A percentile compares a stretch with the other conserved stretches of the same genome.
These are phyloP conservation scores for Arabis alpina DNA, from an alignment of 345 rosid species.

Conservation along the genomic window DNA sequence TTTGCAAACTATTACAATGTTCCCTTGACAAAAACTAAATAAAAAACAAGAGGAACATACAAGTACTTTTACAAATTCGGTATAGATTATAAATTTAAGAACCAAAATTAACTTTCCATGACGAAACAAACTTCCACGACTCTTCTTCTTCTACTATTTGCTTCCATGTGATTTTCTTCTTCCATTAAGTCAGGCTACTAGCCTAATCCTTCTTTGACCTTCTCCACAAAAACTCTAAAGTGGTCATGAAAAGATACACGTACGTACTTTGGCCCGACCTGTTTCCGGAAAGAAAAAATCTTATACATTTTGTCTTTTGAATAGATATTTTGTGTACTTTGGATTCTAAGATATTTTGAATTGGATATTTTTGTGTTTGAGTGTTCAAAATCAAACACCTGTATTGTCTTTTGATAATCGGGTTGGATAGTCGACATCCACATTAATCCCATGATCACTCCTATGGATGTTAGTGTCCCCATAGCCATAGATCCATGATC, in stretches of 20 bases:
- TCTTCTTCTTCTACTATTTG: slow-evolving; percentile 33
- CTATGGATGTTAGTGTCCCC: no score
- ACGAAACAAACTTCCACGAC: slow-evolving; percentile 40
- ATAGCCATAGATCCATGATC: no score
- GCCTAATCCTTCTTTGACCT: slow-evolving; percentile 29
- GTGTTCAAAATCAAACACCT: no score
- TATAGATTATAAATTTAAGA: slow-evolving; percentile 18
- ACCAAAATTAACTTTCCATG: slow-evolving; percentile 34
- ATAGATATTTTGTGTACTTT: slow-evolving; percentile 19
- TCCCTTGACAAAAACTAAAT: no score
- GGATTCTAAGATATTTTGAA: slow-evolving; percentile 16
- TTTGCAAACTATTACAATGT: no score
- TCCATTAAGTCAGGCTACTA: slow-evolving; percentile 20
- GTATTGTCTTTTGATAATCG: no score
- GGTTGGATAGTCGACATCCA: no score
- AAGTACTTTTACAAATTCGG: no score
- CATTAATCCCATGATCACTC: no score
- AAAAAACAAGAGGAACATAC: no score
- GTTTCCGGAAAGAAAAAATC: slow-evolving; percentile 4
- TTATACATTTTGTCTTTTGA: slow-evolving; percentile 12
- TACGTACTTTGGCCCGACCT: slow-evolving; percentile 39
- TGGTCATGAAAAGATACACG: slow-evolving; percentile 1
- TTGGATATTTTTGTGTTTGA: slow-evolving; percentile 2
- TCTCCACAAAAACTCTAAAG: slow-evolving; percentile 19
- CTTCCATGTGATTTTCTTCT: slow-evolving; percentile 39